Evolutionary conservation across 2,329 filamentous ascomycete species (phyloP).

Genomic region (Pseudocercospora fijiensis): DNA sequence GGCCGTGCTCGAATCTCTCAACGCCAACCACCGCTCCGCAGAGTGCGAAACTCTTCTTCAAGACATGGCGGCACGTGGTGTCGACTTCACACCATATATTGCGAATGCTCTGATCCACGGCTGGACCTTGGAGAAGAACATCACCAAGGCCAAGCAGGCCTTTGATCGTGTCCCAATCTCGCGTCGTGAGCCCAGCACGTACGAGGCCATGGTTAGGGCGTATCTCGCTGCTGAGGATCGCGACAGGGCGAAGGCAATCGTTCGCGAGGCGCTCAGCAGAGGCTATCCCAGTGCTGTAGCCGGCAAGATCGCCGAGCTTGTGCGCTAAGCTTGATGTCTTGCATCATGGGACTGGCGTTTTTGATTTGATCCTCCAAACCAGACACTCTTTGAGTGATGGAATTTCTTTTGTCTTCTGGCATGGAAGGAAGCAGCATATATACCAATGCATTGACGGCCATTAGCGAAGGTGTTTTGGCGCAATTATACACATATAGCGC

Average conservation of each 20-base stretch:
- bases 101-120: conserved; percentile 97
- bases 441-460: conserved; percentile 12
- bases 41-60: conserved; percentile 68
- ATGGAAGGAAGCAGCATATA: conserved; percentile 8
- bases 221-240: conserved; percentile 83
- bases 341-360: neutral
- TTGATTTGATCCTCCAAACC: neutral
- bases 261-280: conserved; percentile 84
- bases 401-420: conserved; percentile 14
- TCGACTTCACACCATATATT: conserved; percentile 94
- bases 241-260: conserved; percentile 71
- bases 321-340: conserved; percentile 45
- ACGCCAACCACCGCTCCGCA: conserved; percentile 83
- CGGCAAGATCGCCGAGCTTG: conserved; percentile 88
- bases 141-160: conserved; percentile 72
- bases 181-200: conserved; percentile 92
- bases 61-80: conserved; percentile 70
- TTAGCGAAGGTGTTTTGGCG: conserved; percentile 22
- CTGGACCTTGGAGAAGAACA: conserved; percentile 82
- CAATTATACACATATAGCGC: conserved; percentile 7
- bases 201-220: conserved; percentile 96
- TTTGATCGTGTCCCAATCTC: conserved; percentile 75
- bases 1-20: conserved; percentile 94
- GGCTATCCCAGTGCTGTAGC: conserved; percentile 91
- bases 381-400: neutral